phyloP scores from a whole-genome alignment of 306 rosid species.

The Spatholobus suberectus region DNA sequence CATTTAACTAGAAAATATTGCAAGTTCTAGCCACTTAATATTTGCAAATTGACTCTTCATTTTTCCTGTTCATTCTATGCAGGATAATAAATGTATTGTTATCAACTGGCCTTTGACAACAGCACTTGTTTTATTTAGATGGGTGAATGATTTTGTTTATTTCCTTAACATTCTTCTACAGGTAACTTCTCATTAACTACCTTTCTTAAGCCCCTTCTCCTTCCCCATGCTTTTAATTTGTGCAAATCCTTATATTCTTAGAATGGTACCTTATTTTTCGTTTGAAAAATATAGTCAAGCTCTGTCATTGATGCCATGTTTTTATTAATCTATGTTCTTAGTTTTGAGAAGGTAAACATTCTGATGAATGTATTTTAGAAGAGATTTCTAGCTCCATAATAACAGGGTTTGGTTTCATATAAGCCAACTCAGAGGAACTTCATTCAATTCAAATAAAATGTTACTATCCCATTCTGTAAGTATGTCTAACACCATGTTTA shows the following conservation, averaged over 20 bases:
- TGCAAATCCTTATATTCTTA: background rate
- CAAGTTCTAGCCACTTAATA: background rate
- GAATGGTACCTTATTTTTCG: background rate
- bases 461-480: background rate
- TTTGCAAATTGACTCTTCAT: background rate
- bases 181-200: slow-evolving; percentile 50
- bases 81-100: slow-evolving; percentile 66
- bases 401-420: slow-evolving; percentile 15
- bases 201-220: background rate
- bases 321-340: background rate
- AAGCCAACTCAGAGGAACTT: background rate
- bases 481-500: background rate
- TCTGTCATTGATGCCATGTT: background rate
- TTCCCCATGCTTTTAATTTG: background rate
- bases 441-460: background rate
- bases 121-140: slow-evolving; percentile 65
- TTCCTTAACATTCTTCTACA: slow-evolving; percentile 77
- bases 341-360: slow-evolving; percentile 20
- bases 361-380: slow-evolving; percentile 17
- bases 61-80: slow-evolving; percentile 39
- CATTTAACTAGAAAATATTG: slow-evolving; percentile 1
- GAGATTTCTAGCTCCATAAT: background rate
- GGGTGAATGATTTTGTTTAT: slow-evolving; percentile 73
- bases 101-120: slow-evolving; percentile 53
- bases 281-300: background rate